phyloP scores from a whole-genome alignment of 192 early-diverging fungal genomes.

The Piromyces finnis region DNA sequence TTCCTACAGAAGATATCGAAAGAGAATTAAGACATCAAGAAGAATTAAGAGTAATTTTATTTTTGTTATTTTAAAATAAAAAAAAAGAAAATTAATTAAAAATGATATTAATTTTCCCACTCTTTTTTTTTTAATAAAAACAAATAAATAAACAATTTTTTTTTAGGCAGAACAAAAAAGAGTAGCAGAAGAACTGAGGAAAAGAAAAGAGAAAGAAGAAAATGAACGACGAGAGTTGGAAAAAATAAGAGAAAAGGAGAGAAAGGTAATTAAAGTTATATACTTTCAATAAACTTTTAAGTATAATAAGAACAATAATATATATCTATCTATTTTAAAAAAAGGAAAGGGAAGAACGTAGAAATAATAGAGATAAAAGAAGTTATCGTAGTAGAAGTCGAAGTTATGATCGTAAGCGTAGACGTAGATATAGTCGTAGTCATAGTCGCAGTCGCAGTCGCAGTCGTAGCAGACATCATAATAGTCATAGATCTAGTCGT shows the following conservation, averaged over 20 bases:
- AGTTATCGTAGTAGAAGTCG: background rate
- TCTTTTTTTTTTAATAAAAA: too few relatives aligned
- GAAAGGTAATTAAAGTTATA: too few relatives aligned
- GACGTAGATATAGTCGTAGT: background rate
- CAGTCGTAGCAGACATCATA: slow-evolving; percentile 7
- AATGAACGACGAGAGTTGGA: slow-evolving; percentile 6
- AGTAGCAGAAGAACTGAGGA: background rate
- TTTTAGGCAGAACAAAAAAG: too few relatives aligned
- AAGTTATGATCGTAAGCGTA: background rate
- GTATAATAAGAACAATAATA: too few relatives aligned
- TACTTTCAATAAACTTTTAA: too few relatives aligned
- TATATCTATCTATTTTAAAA: too few relatives aligned
- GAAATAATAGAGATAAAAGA: background rate
- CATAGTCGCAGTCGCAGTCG: background rate
- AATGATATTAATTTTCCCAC: too few relatives aligned
- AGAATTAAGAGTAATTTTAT: slow-evolving; percentile 4
- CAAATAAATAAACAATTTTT: too few relatives aligned
- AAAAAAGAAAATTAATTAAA: too few relatives aligned
- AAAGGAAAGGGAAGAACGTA: background rate
- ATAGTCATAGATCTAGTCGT: slow-evolving; percentile 4
- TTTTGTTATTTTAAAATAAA: too few relatives aligned
- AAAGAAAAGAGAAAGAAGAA: slow-evolving; percentile 2
- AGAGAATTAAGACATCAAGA: slow-evolving; percentile 45
- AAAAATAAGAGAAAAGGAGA: background rate
- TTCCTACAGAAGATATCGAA: slow-evolving; percentile 71